These are phyloP conservation scores for Candida maltosa DNA, from an alignment of 805 yeast genomes.

Conservation along the genomic window DNA sequence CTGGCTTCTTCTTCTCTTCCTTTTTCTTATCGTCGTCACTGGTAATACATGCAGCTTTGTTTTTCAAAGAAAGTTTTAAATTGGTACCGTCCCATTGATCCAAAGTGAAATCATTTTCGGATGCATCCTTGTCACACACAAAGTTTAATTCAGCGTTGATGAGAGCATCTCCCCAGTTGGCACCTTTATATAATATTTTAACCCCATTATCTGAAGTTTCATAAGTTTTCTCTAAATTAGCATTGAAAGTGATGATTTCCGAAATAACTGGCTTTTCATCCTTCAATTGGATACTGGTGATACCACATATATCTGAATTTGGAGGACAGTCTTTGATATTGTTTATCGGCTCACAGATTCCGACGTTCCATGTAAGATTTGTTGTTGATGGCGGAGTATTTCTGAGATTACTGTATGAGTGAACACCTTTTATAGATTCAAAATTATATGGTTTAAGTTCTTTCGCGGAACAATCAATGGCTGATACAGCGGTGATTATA, in stretches of 20 bases:
- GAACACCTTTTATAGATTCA: slow-evolving; percentile 47
- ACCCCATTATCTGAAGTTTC: slow-evolving; percentile 25
- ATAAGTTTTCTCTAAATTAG: slow-evolving; percentile 32
- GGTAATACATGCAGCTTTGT: slow-evolving; percentile 40
- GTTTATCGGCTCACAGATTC: slow-evolving; percentile 59
- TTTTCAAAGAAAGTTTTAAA: slow-evolving; percentile 24
- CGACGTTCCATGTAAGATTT: slow-evolving; percentile 62
- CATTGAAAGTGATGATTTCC: slow-evolving; percentile 59
- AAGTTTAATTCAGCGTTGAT: slow-evolving; percentile 48
- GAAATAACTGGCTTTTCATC: slow-evolving; percentile 46
- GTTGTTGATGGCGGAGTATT: slow-evolving; percentile 81
- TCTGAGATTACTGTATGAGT: slow-evolving; percentile 32
- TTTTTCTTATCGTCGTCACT: slow-evolving; percentile 28
- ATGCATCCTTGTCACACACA: slow-evolving; percentile 38
- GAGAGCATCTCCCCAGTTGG: slow-evolving; percentile 66
- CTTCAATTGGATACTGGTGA: slow-evolving; percentile 54
- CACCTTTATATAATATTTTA: slow-evolving; percentile 44
- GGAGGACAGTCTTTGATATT: slow-evolving; percentile 55
- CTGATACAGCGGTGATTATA: slow-evolving; percentile 5
- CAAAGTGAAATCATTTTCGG: slow-evolving; percentile 20
- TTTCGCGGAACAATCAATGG: slow-evolving; percentile 31
- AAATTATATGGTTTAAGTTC: slow-evolving; percentile 42
- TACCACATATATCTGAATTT: slow-evolving; percentile 77
- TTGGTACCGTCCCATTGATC: slow-evolving; percentile 35
- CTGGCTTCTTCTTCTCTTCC: slow-evolving; percentile 12